phyloP scores from a whole-genome alignment of 2,329 filamentous ascomycete genomes.

The Neurospora crassa region DNA sequence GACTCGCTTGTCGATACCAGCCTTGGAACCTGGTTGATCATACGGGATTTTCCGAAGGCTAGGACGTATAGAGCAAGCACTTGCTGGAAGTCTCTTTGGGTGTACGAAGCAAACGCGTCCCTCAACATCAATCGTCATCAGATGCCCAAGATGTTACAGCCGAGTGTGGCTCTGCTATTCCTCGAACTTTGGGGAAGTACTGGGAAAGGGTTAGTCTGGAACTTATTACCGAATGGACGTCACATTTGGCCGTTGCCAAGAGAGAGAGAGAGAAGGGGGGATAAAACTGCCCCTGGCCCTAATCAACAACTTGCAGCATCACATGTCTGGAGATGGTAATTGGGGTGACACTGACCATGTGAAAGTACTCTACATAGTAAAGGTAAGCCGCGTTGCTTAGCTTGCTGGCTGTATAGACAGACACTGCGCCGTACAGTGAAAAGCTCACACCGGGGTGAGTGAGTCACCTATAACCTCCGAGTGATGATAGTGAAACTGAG shows the following conservation, averaged over 20 bases:
- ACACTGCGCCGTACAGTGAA: not conserved
- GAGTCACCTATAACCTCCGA: not conserved
- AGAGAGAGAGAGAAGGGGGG: not conserved
- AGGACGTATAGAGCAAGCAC: not conserved
- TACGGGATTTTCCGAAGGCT: not conserved
- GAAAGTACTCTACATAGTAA: not conserved
- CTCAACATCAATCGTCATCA: not conserved
- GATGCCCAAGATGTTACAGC: not conserved
- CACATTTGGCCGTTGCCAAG: not conserved
- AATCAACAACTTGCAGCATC: not conserved
- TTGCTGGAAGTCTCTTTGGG: conserved; percentile 7
- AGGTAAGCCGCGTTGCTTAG: not conserved
- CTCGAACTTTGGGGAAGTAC: not conserved
- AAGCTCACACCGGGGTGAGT: not conserved
- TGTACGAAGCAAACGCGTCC: conserved; percentile 5
- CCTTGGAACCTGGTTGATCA: not conserved
- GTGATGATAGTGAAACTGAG: not conserved
- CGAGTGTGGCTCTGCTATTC: not conserved
- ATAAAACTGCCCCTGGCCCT: not conserved
- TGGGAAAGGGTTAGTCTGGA: not conserved
- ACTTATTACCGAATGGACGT: not conserved
- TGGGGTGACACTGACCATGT: not conserved
- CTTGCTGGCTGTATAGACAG: not conserved
- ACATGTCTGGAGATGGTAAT: not conserved
- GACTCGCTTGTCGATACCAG: not conserved